Evolutionary conservation across 805 yeast species (phyloP).

Genomic region (Torulaspora delbrueckii): DNA sequence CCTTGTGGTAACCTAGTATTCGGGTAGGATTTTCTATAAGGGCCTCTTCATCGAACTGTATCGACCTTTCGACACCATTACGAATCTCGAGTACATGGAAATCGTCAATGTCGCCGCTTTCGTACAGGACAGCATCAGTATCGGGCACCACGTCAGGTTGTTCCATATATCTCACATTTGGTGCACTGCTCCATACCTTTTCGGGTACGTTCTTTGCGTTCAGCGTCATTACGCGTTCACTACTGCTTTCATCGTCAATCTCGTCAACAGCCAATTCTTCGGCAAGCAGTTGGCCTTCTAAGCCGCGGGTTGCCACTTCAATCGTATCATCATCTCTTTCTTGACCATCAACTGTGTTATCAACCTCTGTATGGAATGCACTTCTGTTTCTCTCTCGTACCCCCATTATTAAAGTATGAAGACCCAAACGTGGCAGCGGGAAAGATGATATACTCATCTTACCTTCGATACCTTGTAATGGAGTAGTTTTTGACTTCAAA

Average conservation of each 20-base stretch:
- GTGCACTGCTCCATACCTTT: slow-evolving; percentile 31
- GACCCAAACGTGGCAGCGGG: slow-evolving; percentile 56
- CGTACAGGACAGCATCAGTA: slow-evolving; percentile 31
- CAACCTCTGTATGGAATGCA: slow-evolving; percentile 21
- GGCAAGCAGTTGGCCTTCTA: slow-evolving; percentile 11
- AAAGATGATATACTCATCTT: slow-evolving; percentile 44
- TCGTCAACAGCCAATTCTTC: slow-evolving; percentile 14
- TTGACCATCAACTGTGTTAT: slow-evolving; percentile 8
- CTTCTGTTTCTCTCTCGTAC: slow-evolving; percentile 38
- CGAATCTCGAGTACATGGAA: slow-evolving; percentile 32
- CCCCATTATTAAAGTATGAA: slow-evolving; percentile 62
- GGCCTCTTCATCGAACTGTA: slow-evolving; percentile 35
- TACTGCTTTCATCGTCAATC: slow-evolving; percentile 40
- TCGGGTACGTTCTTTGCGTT: slow-evolving; percentile 27
- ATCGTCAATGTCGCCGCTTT: slow-evolving; percentile 32
- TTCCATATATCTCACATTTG: slow-evolving; percentile 28
- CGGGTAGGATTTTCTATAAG: slow-evolving; percentile 38
- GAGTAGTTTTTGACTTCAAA: slow-evolving; percentile 11
- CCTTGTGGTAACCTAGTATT: slow-evolving; percentile 36
- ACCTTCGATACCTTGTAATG: slow-evolving; percentile 14
- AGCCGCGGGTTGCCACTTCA: slow-evolving; percentile 4
- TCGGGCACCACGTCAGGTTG: slow-evolving; percentile 28
- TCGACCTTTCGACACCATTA: slow-evolving; percentile 35
- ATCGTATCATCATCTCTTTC: slow-evolving; percentile 14
- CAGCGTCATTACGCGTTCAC: slow-evolving; percentile 34